Evolutionary conservation across 2,329 filamentous ascomycete species (phyloP).

Genomic region (Cadophora sp.): DNA sequence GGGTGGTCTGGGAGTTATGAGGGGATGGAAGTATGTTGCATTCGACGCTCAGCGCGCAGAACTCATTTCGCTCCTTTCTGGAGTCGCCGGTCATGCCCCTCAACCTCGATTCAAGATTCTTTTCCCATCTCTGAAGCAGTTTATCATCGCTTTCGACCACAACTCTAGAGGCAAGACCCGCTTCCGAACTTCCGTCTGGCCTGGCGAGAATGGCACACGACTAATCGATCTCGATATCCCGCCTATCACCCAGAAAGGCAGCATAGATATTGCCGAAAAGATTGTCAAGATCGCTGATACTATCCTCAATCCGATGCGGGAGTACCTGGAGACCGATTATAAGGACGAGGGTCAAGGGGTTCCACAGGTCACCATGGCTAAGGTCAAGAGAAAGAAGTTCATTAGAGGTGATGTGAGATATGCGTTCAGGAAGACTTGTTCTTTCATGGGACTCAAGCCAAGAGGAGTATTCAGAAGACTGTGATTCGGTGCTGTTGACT

Average conservation of each 20-base stretch:
- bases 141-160: constrained; percentile 43
- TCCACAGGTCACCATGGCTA: constrained; percentile 39
- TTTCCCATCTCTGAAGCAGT: constrained; percentile 39
- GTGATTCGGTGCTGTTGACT: constrained; percentile 13
- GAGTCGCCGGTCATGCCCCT: constrained; percentile 37
- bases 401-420: constrained; percentile 41
- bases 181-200: constrained; percentile 43
- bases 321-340: constrained; percentile 40
- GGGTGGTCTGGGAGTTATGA: constrained; percentile 38
- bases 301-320: constrained; percentile 37
- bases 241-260: constrained; percentile 9
- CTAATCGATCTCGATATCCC: constrained; percentile 29
- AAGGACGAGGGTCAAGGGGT: constrained; percentile 24
- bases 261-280: constrained; percentile 19
- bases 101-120: constrained; percentile 40
- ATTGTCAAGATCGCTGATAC: constrained; percentile 28
- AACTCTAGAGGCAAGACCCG: constrained; percentile 40
- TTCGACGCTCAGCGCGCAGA: constrained; percentile 43
- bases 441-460: constrained; percentile 37
- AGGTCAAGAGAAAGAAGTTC: constrained; percentile 42
- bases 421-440: constrained; percentile 39
- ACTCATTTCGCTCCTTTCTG: constrained; percentile 42
- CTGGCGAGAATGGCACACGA: constrained; percentile 41
- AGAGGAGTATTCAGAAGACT: constrained; percentile 39
- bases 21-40: constrained; percentile 43